These are phyloP conservation scores for Erythrophleum ivorense DNA, from an alignment of 331 rosid species.

Conservation along the genomic window DNA sequence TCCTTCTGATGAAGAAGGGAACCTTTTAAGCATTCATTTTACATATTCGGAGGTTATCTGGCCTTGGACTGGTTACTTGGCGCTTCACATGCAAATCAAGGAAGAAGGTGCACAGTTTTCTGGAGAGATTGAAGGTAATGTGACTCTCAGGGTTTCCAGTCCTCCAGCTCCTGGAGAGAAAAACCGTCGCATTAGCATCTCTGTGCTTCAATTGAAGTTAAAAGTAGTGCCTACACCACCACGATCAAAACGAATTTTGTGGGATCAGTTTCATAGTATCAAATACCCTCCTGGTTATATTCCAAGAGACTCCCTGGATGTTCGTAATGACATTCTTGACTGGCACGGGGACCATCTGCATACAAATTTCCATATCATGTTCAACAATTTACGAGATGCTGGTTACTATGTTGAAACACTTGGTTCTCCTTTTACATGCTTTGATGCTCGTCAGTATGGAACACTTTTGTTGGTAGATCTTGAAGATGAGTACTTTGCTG, in stretches of 20 bases:
- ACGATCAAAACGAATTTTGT: slow-evolving; percentile 81
- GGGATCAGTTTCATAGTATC: slow-evolving; percentile 98
- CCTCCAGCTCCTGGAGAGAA: slow-evolving; percentile 84
- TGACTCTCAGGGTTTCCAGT: slow-evolving; percentile 79
- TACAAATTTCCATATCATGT: slow-evolving; percentile 95
- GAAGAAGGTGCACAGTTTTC: slow-evolving; percentile 93
- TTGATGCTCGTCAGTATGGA: slow-evolving; percentile 88
- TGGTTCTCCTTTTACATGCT: slow-evolving; percentile 94
- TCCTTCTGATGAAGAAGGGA: slow-evolving; percentile 86
- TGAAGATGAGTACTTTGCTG: slow-evolving; percentile 90
- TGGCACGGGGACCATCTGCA: slow-evolving; percentile 99
- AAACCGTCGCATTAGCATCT: slow-evolving; percentile 58
- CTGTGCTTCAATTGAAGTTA: slow-evolving; percentile 88
- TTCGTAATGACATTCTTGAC: slow-evolving; percentile 97
- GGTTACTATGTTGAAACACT: slow-evolving; percentile 90
- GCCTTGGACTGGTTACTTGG: slow-evolving; percentile 99
- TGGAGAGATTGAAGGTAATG: slow-evolving; percentile 91
- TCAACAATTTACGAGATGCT: slow-evolving; percentile 90
- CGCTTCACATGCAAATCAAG: slow-evolving; percentile 94
- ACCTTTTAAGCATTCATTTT: slow-evolving; percentile 89
- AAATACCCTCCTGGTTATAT: slow-evolving; percentile 98
- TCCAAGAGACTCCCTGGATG: slow-evolving; percentile 97
- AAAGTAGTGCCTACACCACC: slow-evolving; percentile 90
- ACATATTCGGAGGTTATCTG: slow-evolving; percentile 83
- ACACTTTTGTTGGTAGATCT: slow-evolving; percentile 95